A percentile compares a stretch with the other conserved stretches of the same genome.
Evolutionary conservation across 1,284 basidiomycete genomes (phyloP).

Genomic region (Mycena citricolor): DNA sequence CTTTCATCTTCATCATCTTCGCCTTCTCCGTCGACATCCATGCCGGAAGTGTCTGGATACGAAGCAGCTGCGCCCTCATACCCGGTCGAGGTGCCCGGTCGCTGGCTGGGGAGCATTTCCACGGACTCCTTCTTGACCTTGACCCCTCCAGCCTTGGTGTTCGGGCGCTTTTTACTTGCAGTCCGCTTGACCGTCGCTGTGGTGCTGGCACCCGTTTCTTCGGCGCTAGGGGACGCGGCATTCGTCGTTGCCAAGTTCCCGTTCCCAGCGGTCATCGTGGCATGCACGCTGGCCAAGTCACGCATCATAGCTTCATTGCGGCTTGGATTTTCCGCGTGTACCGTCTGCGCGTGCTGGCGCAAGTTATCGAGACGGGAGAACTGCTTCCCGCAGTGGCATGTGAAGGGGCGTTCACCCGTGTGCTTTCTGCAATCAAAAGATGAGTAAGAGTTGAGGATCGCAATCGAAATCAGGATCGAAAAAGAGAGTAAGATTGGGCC

Average conservation of each 20-base stretch:
- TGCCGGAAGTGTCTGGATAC: slow-evolving; percentile 6
- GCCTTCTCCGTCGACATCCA: slow-evolving; percentile 1
- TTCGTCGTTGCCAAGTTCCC: background rate
- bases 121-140: slow-evolving; percentile 22
- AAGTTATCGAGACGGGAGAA: slow-evolving; percentile 97
- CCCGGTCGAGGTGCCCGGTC: slow-evolving; percentile 49
- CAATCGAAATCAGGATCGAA: slow-evolving; percentile 5
- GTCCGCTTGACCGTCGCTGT: background rate
- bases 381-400: slow-evolving; percentile 92
- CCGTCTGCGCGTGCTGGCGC: slow-evolving; percentile 93
- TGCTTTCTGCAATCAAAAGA: slow-evolving; percentile 90
- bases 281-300: slow-evolving; percentile 83
- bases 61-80: slow-evolving; percentile 41
- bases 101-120: slow-evolving; percentile 14
- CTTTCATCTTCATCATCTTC: slow-evolving; percentile 5
- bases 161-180: slow-evolving; percentile 1
- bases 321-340: slow-evolving; percentile 87
- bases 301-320: slow-evolving; percentile 92
- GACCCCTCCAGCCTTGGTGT: slow-evolving; percentile 13
- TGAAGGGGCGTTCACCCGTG: slow-evolving; percentile 94
- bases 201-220: background rate
- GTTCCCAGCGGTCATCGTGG: slow-evolving; percentile 68
- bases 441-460: no score
- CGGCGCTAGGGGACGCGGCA: slow-evolving; percentile 21
- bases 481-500: background rate